These are phyloP conservation scores for Passiflora organensis DNA, from an alignment of 345 rosid species.

Conservation along the genomic window DNA sequence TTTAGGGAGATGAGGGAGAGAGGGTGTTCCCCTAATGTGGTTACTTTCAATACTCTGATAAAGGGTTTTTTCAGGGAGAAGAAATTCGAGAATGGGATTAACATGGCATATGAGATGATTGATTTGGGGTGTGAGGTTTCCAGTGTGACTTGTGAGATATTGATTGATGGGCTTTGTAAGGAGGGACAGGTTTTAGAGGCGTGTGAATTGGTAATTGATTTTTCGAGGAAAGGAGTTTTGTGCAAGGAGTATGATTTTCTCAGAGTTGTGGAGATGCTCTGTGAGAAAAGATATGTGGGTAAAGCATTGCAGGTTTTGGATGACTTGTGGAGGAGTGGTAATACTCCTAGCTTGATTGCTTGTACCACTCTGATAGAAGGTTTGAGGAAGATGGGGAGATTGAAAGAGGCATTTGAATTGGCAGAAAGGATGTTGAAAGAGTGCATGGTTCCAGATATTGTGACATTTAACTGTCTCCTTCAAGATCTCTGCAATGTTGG, in stretches of 20 bases:
- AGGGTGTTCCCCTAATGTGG: constrained; percentile 71
- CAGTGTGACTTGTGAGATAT: constrained; percentile 69
- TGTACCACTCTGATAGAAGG: constrained; percentile 78
- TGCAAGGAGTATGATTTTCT: constrained; percentile 54
- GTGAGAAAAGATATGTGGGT: constrained; percentile 35
- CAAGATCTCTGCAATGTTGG: constrained; percentile 59
- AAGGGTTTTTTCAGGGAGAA: constrained; percentile 54
- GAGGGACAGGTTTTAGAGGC: constrained; percentile 45
- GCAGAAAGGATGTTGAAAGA: constrained; percentile 63
- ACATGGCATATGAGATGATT: constrained; percentile 80
- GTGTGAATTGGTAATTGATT: constrained; percentile 54
- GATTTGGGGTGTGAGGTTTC: constrained; percentile 57
- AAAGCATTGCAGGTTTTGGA: constrained; percentile 53
- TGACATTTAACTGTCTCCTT: constrained; percentile 73
- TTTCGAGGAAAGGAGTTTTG: constrained; percentile 48
- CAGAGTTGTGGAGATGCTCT: constrained; percentile 53
- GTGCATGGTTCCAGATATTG: constrained; percentile 52
- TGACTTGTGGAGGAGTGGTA: constrained; percentile 57
- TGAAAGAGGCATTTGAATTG: constrained; percentile 42
- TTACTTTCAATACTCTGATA: constrained; percentile 79
- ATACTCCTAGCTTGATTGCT: constrained; percentile 56
- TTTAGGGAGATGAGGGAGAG: constrained; percentile 71
- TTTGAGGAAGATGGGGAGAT: constrained; percentile 53
- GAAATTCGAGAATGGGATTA: constrained; percentile 57
- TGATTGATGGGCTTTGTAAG: constrained; percentile 68